Percentiles rank a stretch among this genome's conserved stretches.
phyloP scores from a whole-genome alignment of 164 flowering plant species.

The Tetracentron sinense region DNA sequence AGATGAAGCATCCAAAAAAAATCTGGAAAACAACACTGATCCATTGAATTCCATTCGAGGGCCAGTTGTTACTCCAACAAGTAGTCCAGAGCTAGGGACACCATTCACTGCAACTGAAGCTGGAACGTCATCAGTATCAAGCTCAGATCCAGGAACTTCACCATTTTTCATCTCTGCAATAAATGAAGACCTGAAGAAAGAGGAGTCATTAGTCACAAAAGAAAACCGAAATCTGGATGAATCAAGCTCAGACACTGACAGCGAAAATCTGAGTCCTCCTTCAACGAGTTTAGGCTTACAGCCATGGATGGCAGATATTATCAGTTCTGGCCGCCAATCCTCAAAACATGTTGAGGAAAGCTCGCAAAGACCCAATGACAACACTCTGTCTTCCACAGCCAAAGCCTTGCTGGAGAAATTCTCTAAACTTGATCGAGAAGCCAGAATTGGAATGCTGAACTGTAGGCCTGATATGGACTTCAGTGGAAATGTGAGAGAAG shows the following conservation, averaged over 20 bases:
- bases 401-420: slow-evolving; percentile 41
- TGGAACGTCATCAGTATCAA: slow-evolving; percentile 76
- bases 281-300: slow-evolving; percentile 36
- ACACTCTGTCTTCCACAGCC: slow-evolving; percentile 30
- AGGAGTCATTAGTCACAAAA: slow-evolving; percentile 14
- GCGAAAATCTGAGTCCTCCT: slow-evolving; percentile 35
- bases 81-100: slow-evolving; percentile 78
- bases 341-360: slow-evolving; percentile 26
- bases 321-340: slow-evolving; percentile 30
- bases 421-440: slow-evolving; percentile 38
- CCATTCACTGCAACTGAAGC: slow-evolving; percentile 60
- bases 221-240: slow-evolving; percentile 30
- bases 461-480: slow-evolving; percentile 33
- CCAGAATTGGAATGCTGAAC: slow-evolving; percentile 34
- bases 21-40: slow-evolving; percentile 22
- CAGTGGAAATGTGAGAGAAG: slow-evolving; percentile 54
- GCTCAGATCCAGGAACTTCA: slow-evolving; percentile 66
- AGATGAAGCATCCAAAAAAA: slow-evolving; percentile 21
- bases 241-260: slow-evolving; percentile 60
- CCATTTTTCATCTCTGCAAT: slow-evolving; percentile 43
- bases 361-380: slow-evolving; percentile 23
- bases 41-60: slow-evolving; percentile 35
- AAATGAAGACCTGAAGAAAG: slow-evolving; percentile 34
- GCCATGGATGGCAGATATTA: slow-evolving; percentile 49
- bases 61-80: slow-evolving; percentile 76